phyloP scores from a whole-genome alignment of 768 basidiomycete genomes.

The Dioszegia hungarica region DNA sequence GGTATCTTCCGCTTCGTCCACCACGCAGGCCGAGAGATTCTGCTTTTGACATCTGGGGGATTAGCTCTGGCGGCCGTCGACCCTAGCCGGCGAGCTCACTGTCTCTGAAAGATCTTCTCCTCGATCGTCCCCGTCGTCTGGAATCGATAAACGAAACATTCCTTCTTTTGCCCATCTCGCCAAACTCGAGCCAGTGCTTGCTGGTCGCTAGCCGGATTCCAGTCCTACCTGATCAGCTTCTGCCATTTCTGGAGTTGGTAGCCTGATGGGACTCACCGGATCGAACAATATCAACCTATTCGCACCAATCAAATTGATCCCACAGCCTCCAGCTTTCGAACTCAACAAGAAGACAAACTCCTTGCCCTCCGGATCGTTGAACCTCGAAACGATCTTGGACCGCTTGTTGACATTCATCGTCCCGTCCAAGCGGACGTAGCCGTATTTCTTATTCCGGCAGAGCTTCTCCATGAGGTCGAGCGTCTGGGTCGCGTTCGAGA shows the following conservation, averaged over 20 bases:
- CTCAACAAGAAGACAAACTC: conserved; percentile 50
- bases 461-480: conserved; percentile 87
- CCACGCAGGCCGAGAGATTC: conserved; percentile 93
- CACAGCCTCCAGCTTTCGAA: conserved; percentile 50
- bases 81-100: conserved; percentile 44
- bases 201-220: conserved; percentile 98
- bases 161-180: conserved; percentile 99
- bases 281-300: conserved; percentile 50
- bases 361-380: conserved; percentile 50
- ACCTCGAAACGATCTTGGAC: conserved; percentile 64
- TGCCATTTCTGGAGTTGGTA: conserved; percentile 19
- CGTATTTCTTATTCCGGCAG: conserved; percentile 84
- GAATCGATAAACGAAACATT: conserved; percentile 99
- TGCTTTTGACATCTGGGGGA: conserved; percentile 63
- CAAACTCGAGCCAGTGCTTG: conserved; percentile 97
- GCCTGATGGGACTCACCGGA: conserved; percentile 62
- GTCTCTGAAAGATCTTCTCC: conserved; percentile 98
- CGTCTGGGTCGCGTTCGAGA: conserved; percentile 95
- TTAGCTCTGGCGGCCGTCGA: background rate
- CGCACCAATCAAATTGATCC: conserved; percentile 50
- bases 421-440: conserved; percentile 88
- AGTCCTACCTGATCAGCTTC: conserved; percentile 55
- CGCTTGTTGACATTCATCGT: conserved; percentile 85
- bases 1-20: conserved; percentile 92
- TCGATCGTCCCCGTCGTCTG: conserved; percentile 96